phyloP scores from a whole-genome alignment of 148 eudicot genomes.

The Rhododendron vialii region DNA sequence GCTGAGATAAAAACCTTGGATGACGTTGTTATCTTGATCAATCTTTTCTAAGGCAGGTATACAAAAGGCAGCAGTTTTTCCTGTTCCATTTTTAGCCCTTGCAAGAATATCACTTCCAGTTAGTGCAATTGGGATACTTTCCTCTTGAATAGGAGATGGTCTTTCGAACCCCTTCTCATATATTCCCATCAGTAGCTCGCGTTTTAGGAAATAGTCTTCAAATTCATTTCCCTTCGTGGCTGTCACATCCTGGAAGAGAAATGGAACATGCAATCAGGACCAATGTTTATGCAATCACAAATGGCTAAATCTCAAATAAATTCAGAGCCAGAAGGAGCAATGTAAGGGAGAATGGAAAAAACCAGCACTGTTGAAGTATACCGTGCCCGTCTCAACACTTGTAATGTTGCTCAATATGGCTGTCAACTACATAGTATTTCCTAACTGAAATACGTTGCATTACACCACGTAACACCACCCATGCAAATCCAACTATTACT shows the following conservation, averaged over 20 bases:
- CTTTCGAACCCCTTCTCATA: constrained; percentile 85
- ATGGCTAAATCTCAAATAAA: neutral
- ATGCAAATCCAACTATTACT: neutral
- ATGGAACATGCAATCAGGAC: neutral
- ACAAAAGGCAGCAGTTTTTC: constrained; percentile 90
- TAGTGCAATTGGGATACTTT: constrained; percentile 88
- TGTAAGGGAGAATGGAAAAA: neutral
- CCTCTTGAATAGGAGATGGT: constrained; percentile 91
- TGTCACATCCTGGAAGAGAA: constrained; percentile 67
- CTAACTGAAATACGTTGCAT: neutral
- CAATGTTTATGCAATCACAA: neutral
- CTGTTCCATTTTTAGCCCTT: constrained; percentile 89
- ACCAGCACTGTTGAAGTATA: neutral
- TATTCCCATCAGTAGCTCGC: constrained; percentile 88
- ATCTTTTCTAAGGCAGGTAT: constrained; percentile 82
- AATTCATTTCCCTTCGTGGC: constrained; percentile 97
- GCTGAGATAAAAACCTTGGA: constrained; percentile 62
- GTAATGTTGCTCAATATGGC: neutral
- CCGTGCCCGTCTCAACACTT: neutral
- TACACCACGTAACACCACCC: neutral
- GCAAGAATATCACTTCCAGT: constrained; percentile 91
- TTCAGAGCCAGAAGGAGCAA: neutral
- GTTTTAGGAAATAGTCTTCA: constrained; percentile 78
- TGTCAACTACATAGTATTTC: neutral
- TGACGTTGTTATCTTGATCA: constrained; percentile 71